phyloP scores from a whole-genome alignment of 2,329 filamentous ascomycete species.

The Talaromyces piceae region DNA sequence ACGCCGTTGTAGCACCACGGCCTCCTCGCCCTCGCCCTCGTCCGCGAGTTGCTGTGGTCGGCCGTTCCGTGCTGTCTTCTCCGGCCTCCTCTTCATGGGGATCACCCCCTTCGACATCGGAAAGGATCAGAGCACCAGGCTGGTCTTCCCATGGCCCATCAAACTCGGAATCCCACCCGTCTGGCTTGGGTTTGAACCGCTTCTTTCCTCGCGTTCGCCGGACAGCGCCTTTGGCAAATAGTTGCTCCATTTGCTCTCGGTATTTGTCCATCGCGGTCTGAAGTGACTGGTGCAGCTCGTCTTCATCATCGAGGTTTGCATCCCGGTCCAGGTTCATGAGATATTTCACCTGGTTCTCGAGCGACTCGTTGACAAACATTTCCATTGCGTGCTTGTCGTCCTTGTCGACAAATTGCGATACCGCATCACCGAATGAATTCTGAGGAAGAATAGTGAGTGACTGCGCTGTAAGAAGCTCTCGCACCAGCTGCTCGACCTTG shows the following conservation, averaged over 20 bases:
- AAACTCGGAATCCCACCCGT: conserved; percentile 80
- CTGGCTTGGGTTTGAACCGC: conserved; percentile 67
- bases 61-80: conserved; percentile 38
- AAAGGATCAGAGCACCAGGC: conserved; percentile 55
- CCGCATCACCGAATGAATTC: conserved; percentile 85
- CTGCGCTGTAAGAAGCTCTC: conserved; percentile 78
- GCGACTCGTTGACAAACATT: conserved; percentile 64
- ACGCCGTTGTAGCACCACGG: conserved; percentile 35
- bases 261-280: conserved; percentile 67
- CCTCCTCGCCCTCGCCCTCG: conserved; percentile 41
- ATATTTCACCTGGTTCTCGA: conserved; percentile 63
- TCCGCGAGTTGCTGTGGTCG: conserved; percentile 36
- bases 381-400: conserved; percentile 92
- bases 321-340: conserved; percentile 60
- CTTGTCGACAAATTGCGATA: conserved; percentile 87
- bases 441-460: conserved; percentile 89
- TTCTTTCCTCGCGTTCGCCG: conserved; percentile 47
- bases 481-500: conserved; percentile 81
- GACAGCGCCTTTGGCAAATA: conserved; percentile 59
- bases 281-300: conserved; percentile 61
- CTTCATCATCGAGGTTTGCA: conserved; percentile 62
- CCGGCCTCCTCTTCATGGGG: conserved; percentile 39
- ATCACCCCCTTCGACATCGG: conserved; percentile 45
- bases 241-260: conserved; percentile 60
- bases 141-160: conserved; percentile 82